Conservation (phyloP, 441 rosid genomes). For the Pelargonium hybrid region DNA sequence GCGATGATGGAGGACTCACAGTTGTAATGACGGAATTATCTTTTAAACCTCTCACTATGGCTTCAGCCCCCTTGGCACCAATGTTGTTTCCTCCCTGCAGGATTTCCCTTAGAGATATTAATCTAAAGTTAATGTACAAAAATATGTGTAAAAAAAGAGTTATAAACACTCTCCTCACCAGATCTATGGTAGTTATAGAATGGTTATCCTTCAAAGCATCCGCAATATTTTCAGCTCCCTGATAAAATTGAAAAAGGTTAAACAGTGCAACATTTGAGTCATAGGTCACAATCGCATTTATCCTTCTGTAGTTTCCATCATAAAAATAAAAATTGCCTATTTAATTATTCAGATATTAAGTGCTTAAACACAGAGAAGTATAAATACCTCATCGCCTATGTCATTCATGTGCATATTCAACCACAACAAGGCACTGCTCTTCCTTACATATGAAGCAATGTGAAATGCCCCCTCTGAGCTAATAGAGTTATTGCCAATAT, state of each 20-base stretch:
- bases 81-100: constrained; percentile 91
- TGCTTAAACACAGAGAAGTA: constrained; percentile 11
- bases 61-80: constrained; percentile 58
- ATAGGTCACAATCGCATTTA: no score
- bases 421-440: constrained; percentile 85
- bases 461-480: constrained; percentile 69
- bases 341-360: no score
- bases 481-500: constrained; percentile 87
- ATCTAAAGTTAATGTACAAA: not conserved
- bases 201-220: constrained; percentile 76
- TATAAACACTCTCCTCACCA: constrained; percentile 42
- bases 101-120: constrained; percentile 1
- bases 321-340: no score
- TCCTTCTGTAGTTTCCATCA: no score
- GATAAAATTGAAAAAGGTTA: constrained; percentile 13
- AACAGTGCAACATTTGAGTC: not conserved
- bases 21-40: constrained; percentile 59
- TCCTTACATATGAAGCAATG: constrained; percentile 76
- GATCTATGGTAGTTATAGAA: constrained; percentile 57
- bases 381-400: constrained; percentile 76
- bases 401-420: constrained; percentile 94
- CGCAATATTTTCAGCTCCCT: constrained; percentile 84
- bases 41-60: constrained; percentile 64
- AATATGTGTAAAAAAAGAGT: not conserved
- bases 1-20: constrained; percentile 32